These are phyloP conservation scores for Colletotrichum sublineola DNA, from an alignment of 2,329 filamentous ascomycete species.

Conservation along the genomic window DNA sequence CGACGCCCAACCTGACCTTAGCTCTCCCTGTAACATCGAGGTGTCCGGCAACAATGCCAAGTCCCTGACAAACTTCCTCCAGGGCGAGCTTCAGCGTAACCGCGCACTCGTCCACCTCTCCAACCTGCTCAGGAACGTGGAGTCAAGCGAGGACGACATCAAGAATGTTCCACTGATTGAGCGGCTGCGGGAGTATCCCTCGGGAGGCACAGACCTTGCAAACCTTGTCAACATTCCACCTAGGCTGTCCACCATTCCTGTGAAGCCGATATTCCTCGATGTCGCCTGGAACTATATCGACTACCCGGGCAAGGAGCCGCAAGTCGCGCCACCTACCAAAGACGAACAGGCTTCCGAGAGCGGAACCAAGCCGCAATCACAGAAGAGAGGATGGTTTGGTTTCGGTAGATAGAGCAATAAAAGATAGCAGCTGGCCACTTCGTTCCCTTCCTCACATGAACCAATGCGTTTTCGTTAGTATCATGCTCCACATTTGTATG, in stretches of 20 bases:
- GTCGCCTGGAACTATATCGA: constrained; percentile 98
- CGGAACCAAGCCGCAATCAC: constrained; percentile 58
- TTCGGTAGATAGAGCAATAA: constrained; percentile 67
- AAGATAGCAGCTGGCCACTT: background rate
- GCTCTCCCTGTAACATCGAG: constrained; percentile 74
- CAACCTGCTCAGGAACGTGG: constrained; percentile 66
- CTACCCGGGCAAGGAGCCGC: constrained; percentile 76
- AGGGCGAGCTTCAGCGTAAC: constrained; percentile 81
- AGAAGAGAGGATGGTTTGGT: constrained; percentile 83
- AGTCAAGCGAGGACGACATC: constrained; percentile 58
- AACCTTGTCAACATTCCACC: constrained; percentile 92
- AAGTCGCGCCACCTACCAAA: constrained; percentile 45
- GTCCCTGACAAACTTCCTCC: constrained; percentile 72
- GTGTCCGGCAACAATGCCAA: constrained; percentile 71
- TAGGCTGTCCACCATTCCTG: constrained; percentile 83
- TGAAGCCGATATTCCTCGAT: constrained; percentile 96
- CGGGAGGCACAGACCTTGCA: constrained; percentile 76
- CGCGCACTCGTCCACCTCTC: constrained; percentile 89
- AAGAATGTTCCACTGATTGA: constrained; percentile 75
- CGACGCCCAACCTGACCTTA: constrained; percentile 45
- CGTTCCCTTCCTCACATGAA: background rate
- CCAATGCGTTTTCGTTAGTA: no score
- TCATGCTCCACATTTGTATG: background rate
- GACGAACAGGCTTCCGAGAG: constrained; percentile 42
- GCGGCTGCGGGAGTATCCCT: constrained; percentile 80